A percentile compares a stretch with the other conserved stretches of the same genome.
Conservation (phyloP, 2,329 filamentous ascomycete species). For the Colletotrichum karsti region DNA sequence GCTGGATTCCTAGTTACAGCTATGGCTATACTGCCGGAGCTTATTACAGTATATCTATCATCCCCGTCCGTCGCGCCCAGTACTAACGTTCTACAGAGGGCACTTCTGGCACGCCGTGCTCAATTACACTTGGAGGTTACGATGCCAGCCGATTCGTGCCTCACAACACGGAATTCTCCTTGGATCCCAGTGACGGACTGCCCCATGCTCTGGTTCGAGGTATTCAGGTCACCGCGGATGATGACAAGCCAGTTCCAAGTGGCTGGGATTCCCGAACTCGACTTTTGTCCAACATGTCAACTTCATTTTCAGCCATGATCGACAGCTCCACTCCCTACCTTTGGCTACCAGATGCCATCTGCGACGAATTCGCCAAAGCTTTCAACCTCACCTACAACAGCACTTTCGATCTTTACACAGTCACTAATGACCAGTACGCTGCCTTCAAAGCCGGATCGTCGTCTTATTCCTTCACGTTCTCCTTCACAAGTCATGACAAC, state of each 20-base stretch:
- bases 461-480: constrained; percentile 64
- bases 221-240: constrained; percentile 51
- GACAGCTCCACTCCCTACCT: constrained; percentile 72
- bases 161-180: constrained; percentile 67
- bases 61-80: constrained; percentile 34
- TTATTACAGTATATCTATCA: constrained; percentile 66
- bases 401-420: constrained; percentile 70
- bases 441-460: constrained; percentile 49
- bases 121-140: constrained; percentile 76
- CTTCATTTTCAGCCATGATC: constrained; percentile 61
- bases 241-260: constrained; percentile 38
- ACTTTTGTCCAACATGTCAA: constrained; percentile 53
- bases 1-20: constrained; percentile 74
- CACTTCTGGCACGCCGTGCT: constrained; percentile 54
- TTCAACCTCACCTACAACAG: constrained; percentile 74
- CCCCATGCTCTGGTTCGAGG: constrained; percentile 69
- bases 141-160: constrained; percentile 69
- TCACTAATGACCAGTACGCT: constrained; percentile 64
- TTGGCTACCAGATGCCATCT: constrained; percentile 68
- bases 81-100: constrained; percentile 42
- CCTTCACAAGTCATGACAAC: constrained; percentile 63
- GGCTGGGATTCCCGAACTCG: constrained; percentile 49
- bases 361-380: constrained; percentile 69
- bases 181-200: constrained; percentile 63
- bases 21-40: constrained; percentile 82